Evolutionary conservation across 805 yeast species (phyloP), one percentile per base, ranked within the genome.

Genomic region (Candida vaughaniae): DNA sequence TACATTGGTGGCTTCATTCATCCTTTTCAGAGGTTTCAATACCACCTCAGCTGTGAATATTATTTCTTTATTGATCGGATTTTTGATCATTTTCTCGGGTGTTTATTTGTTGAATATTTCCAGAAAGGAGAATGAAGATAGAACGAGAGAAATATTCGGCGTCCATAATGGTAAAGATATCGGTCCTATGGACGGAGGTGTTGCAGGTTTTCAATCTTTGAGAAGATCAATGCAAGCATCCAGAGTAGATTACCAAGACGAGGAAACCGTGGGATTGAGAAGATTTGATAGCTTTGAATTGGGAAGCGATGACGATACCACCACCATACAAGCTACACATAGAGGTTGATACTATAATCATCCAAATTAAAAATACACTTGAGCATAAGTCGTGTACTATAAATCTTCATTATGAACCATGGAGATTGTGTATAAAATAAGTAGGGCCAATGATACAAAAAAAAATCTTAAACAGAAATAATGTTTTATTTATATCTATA

Each of bases 11-110:
- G 96, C 96, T 1, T 86, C 95, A 23, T 89, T 89, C 58, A 82
- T 89, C 43, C 66, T 88, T 36, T 89, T 88, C 64, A 74, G 81
- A 51, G 95, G 95, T 11, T 88, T 89, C 71, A 87, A 86, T 63
- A 86, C 95, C 29, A 69, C 95, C 5, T 78, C 85, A 18, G 75
- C 85, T 15, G 85, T 85, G 46, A 85, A 87, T 59, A 78, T 87
- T 36, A 80, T 88, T 35, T 85, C 95, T 15, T 71, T 88, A 41
- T 72, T 88, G 39, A 80, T 88, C 53, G 96, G 96, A 14, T 88
- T 88, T 59, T 69, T 87, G 41, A 85, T 86, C 56, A 88, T 89
- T 41, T 89, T 88, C 64, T 75, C 85, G 37, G 96, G 96, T 29
- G 96, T 88, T 16, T 88, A 82, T 53, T 67, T 88, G 41, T 72